Evolutionary conservation across 495 filamentous ascomycete species (phyloP).

Genomic region (Penicillium verhagenii): DNA sequence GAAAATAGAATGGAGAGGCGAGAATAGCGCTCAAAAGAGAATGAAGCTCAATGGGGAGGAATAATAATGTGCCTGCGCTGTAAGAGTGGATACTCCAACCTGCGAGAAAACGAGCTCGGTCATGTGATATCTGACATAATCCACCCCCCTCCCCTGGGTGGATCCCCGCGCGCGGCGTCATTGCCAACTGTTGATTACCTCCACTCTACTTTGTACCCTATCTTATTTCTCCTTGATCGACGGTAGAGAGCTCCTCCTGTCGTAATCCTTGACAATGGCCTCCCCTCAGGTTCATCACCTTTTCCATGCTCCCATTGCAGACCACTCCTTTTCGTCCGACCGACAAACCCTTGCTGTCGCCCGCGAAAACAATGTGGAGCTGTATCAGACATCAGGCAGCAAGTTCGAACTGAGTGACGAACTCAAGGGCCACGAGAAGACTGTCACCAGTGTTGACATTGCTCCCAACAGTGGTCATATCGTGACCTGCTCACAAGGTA

Average conservation of each 20-base stretch:
- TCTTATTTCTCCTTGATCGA: constrained; percentile 39
- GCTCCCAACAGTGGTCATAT: constrained; percentile 86
- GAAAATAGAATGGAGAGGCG: not conserved
- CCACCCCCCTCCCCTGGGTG: constrained; percentile 20
- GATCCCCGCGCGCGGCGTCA: constrained; percentile 19
- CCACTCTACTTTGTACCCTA: constrained; percentile 1
- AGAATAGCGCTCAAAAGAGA: not conserved
- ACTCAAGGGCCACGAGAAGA: constrained; percentile 94
- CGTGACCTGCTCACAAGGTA: constrained; percentile 96
- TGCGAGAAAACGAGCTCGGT: constrained; percentile 12
- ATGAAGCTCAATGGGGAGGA: constrained; percentile 12
- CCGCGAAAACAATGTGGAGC: constrained; percentile 85
- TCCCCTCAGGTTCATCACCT: constrained; percentile 91
- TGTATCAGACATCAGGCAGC: constrained; percentile 72
- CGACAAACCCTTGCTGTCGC: constrained; percentile 85
- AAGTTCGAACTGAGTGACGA: constrained; percentile 86
- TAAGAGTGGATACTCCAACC: constrained; percentile 11
- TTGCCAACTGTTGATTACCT: constrained; percentile 12
- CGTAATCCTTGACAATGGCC: constrained; percentile 63
- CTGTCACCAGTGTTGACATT: constrained; percentile 93
- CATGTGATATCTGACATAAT: constrained; percentile 27
- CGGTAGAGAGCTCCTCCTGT: constrained; percentile 99
- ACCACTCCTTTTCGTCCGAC: constrained; percentile 97
- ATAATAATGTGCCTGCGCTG: not conserved
- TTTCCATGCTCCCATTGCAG: constrained; percentile 92